Evolutionary conservation across 352 stramenopile genomes (phyloP), one percentile per base, ranked within the genome.

Genomic region (Peronospora tabacina): DNA sequence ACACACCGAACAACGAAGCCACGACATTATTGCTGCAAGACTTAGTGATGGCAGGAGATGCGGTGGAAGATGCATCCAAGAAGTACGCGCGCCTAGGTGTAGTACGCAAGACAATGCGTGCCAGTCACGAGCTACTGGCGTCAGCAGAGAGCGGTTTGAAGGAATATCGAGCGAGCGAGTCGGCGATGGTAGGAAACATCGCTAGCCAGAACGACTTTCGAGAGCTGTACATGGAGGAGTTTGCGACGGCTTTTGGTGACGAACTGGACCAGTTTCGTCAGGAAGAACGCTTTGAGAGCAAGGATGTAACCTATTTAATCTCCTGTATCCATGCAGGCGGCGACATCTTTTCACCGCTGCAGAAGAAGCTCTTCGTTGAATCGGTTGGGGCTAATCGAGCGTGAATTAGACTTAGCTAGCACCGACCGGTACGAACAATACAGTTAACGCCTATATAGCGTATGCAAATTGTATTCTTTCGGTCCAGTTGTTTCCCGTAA

Each of bases 221-320:
- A 29, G 66, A 87, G 19, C 45, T 91, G 48, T 94, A 94, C 66
- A 82, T 87, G 76, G 79, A 91, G 37, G 78, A 87, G 48, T 94
- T 94, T 55, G 85, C 83, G 24, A 69, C 70, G 13, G 77, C 77
- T 2, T 94, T 94, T 54, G 83, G 80, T 20, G 83, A 94, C 43
- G 82, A 91, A 29, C 52, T 94, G 38, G 72, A 94, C 55, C 64
- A 82, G 48, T 91, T 91, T 55, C 83, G 83, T 24, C 83, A 85
- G 56, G 83, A 94, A 55, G 81, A 91, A 49, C 66, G 71, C 59
- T 94, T 94, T 55, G 77, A 90, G 45, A 87, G 68, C 55, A 89
- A 85, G 51, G 83, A 94, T 61, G 83, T 94, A 57, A 72, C 63
- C 36, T 90, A 88, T 85, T 87, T 94, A 82, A 90, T 94, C 59